phyloP scores from a whole-genome alignment of 331 rosid genomes.

The Saraca asoca region DNA sequence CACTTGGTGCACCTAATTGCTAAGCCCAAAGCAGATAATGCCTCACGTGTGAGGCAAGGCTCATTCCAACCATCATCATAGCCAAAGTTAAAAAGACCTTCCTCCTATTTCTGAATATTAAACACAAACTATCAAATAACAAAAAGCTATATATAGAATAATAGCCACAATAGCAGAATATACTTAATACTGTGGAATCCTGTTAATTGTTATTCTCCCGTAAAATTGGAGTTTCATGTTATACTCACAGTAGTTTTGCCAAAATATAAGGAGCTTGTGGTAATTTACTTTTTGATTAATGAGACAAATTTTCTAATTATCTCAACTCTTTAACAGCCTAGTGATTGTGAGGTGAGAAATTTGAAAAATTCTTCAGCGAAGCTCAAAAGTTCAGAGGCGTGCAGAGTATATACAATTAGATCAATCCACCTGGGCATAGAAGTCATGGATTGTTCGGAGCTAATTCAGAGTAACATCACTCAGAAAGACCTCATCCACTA shows the following conservation, averaged over 20 bases:
- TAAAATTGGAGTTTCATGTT: background rate
- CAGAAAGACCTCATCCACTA: too few species aligned
- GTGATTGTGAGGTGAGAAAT: too few species aligned
- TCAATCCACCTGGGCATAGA: background rate
- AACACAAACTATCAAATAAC: background rate
- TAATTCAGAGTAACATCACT: too few species aligned
- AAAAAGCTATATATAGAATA: too few species aligned
- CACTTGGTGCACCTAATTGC: too few species aligned
- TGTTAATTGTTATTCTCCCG: background rate
- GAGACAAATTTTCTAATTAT: background rate
- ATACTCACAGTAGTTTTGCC: background rate
- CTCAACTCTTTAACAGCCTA: background rate
- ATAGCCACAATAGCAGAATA: background rate
- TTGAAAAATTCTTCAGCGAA: background rate
- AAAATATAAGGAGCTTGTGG: background rate
- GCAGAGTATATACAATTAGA: background rate
- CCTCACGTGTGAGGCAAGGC: too few species aligned
- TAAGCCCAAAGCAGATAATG: too few species aligned
- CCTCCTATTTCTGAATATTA: background rate
- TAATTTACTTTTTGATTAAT: too few species aligned
- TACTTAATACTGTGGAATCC: background rate
- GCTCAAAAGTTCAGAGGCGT: too few species aligned
- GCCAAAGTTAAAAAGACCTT: background rate
- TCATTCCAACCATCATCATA: too few species aligned
- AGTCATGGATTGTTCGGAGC: background rate